phyloP scores from a whole-genome alignment of 1,284 basidiomycete genomes.

The Ceratobasidium papillatum region DNA sequence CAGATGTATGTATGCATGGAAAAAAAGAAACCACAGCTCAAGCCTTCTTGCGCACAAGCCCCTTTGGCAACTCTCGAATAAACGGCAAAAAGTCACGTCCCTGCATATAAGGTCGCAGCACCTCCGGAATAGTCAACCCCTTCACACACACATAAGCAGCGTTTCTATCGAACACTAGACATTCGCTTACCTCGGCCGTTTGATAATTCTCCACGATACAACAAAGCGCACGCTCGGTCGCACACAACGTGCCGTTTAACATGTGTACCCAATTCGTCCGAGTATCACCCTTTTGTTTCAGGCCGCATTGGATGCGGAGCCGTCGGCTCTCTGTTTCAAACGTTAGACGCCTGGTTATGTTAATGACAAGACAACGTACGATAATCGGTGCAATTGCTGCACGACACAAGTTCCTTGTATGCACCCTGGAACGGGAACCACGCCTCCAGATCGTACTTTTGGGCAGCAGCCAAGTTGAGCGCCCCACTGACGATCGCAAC shows the following conservation, averaged over 20 bases:
- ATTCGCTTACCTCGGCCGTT: conserved; percentile 79
- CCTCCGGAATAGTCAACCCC: conserved; percentile 90
- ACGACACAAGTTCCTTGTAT: conserved; percentile 95
- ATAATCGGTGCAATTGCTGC: conserved; percentile 94
- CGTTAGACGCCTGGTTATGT: too few species aligned
- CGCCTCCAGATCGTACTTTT: conserved; percentile 98
- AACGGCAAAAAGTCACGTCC: conserved; percentile 94
- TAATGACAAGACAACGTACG: conserved; percentile 65
- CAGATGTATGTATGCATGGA: background rate
- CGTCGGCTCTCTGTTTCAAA: conserved; percentile 77
- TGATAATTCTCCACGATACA: conserved; percentile 99
- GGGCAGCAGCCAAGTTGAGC: conserved; percentile 94
- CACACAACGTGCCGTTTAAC: conserved; percentile 97
- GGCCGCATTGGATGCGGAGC: conserved; percentile 88
- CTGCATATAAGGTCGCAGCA: conserved; percentile 93
- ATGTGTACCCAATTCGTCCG: conserved; percentile 96
- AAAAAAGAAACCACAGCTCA: background rate
- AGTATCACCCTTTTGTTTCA: conserved; percentile 86
- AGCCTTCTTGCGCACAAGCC: conserved; percentile 72
- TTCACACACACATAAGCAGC: conserved; percentile 51
- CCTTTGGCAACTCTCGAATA: conserved; percentile 84
- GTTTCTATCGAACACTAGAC: background rate
- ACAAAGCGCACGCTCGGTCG: conserved; percentile 95
- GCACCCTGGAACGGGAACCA: conserved; percentile 99
- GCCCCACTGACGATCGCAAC: conserved; percentile 97